phyloP scores from a whole-genome alignment of 2,329 filamentous ascomycete species.

The Diaporthe citrichinensis region DNA sequence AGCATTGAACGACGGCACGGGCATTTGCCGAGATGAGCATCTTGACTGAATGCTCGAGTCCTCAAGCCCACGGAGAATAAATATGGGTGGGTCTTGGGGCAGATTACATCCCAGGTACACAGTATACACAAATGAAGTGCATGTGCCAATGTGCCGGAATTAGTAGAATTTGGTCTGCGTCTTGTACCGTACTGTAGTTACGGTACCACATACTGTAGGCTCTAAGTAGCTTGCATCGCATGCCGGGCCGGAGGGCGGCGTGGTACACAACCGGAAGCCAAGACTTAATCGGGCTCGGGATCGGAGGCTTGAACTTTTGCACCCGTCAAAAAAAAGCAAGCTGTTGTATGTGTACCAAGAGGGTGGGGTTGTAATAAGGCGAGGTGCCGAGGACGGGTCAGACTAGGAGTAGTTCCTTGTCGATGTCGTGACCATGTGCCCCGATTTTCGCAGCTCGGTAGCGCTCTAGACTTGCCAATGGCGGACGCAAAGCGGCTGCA shows the following conservation, averaged over 20 bases:
- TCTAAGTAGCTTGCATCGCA: too few species aligned
- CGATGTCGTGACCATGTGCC: slow-evolving; percentile 22
- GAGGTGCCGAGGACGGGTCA: slow-evolving; percentile 13
- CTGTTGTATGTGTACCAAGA: not conserved
- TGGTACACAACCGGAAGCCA: not conserved
- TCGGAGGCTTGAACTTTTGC: slow-evolving; percentile 15
- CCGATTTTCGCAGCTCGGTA: slow-evolving; percentile 28
- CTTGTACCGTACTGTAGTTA: not conserved
- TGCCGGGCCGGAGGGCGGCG: slow-evolving; percentile 13
- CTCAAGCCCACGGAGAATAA: not conserved
- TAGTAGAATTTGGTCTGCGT: not conserved
- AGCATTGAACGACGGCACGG: not conserved
- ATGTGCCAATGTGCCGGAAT: not conserved
- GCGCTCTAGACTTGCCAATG: slow-evolving; percentile 20
- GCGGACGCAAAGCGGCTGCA: slow-evolving; percentile 1
- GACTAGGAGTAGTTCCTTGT: not conserved
- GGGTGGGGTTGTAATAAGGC: not conserved
- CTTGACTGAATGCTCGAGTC: too few species aligned
- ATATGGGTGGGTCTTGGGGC: not conserved
- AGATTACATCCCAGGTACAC: not conserved
- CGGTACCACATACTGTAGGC: not conserved
- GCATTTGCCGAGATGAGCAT: not conserved
- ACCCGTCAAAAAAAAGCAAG: too few species aligned
- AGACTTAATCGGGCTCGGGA: slow-evolving; percentile 1
- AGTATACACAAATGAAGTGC: not conserved